Percentiles rank a stretch among this genome's conserved stretches.
phyloP scores from a whole-genome alignment of 495 filamentous ascomycete genomes.

The Neurospora africana region DNA sequence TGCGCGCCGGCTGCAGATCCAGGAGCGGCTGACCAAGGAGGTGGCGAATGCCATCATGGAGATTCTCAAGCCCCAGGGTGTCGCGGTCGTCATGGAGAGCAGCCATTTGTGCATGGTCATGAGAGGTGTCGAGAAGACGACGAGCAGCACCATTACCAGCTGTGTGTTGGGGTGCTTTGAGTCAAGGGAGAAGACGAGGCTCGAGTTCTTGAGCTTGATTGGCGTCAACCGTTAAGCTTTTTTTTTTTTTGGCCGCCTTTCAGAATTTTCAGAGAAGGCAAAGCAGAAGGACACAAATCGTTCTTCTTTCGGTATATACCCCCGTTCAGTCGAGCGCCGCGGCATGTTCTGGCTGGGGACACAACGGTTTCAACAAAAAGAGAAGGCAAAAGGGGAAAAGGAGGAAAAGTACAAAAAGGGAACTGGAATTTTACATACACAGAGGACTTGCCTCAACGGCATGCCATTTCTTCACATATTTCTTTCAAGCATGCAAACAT shows the following conservation, averaged over 20 bases:
- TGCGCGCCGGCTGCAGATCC: conserved; percentile 81
- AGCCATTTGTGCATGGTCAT: conserved; percentile 98
- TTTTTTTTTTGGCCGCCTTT: neutral
- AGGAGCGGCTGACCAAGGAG: conserved; percentile 91
- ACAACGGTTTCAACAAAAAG: neutral
- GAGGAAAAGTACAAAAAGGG: neutral
- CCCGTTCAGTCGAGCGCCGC: conserved; percentile 1
- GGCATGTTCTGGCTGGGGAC: neutral
- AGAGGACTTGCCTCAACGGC: conserved; percentile 11
- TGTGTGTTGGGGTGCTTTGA: conserved; percentile 94
- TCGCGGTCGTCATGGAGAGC: conserved; percentile 95
- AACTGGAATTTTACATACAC: neutral
- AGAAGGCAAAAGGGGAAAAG: neutral
- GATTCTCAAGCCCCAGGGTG: conserved; percentile 84
- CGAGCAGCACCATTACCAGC: conserved; percentile 80
- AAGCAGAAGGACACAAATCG: conserved; percentile 4
- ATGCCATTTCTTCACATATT: conserved; percentile 1
- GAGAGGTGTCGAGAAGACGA: conserved; percentile 86
- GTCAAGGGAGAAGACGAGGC: conserved; percentile 80
- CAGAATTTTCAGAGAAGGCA: conserved; percentile 1
- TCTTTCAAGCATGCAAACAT: neutral
- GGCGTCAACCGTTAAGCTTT: conserved; percentile 43
- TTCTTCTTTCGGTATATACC: neutral
- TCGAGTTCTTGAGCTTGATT: conserved; percentile 80
- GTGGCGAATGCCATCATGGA: conserved; percentile 90